Conservation (phyloP, 2,329 filamentous ascomycete genomes). For the Colletotrichum simmondsii region DNA sequence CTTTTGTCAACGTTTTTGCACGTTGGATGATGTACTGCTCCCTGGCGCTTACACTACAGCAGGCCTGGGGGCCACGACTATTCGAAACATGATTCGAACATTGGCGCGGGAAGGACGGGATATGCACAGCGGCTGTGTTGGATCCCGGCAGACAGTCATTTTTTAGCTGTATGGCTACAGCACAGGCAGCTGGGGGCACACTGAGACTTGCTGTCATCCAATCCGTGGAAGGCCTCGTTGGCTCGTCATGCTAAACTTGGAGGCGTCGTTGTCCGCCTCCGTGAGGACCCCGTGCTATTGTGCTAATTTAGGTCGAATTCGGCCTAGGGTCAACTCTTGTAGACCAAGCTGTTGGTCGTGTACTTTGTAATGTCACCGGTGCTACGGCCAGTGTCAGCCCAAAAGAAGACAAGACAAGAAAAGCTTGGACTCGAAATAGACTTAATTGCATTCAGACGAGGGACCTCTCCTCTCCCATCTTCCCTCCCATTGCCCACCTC, state of each 20-base stretch:
- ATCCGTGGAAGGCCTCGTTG: background rate
- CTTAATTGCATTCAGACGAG: background rate
- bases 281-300: background rate
- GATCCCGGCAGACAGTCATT: background rate
- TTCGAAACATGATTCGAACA: slow-evolving; percentile 26
- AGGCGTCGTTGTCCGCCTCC: background rate
- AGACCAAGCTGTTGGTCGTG: background rate
- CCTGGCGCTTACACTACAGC: slow-evolving; percentile 9
- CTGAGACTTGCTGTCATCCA: background rate
- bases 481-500: background rate
- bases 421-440: background rate
- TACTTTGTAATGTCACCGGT: background rate
- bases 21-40: background rate
- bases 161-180: background rate
- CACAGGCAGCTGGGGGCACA: background rate
- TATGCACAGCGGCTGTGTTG: slow-evolving; percentile 2
- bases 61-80: background rate
- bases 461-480: background rate
- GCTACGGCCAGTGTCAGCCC: too few species aligned
- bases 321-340: background rate
- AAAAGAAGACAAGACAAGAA: background rate
- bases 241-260: background rate
- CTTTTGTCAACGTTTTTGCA: too few species aligned
- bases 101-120: slow-evolving; percentile 18
- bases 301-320: background rate